Evolutionary conservation across 352 stramenopile species (phyloP).

Genomic region (Globisporangium perplexum): DNA sequence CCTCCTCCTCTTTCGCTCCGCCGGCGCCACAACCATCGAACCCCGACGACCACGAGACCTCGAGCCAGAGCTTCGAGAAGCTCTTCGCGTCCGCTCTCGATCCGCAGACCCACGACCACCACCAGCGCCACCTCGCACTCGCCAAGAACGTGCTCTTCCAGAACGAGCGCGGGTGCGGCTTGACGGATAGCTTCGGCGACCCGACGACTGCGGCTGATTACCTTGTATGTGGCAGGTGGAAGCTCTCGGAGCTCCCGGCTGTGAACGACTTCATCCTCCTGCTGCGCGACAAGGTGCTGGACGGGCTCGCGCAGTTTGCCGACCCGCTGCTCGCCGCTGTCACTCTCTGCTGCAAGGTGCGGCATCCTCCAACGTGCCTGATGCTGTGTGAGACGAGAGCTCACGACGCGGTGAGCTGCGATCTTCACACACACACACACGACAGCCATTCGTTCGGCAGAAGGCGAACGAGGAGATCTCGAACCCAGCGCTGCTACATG

Average conservation of each 20-base stretch:
- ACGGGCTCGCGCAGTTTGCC: constrained; percentile 36
- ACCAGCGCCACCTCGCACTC: constrained; percentile 65
- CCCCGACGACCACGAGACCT: constrained; percentile 10
- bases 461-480: constrained; percentile 80
- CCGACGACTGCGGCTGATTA: neutral
- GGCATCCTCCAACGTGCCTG: neutral
- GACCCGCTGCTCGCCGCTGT: constrained; percentile 36
- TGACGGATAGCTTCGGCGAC: neutral
- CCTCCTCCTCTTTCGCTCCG: neutral
- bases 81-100: constrained; percentile 55
- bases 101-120: constrained; percentile 56
- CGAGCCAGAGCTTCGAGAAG: constrained; percentile 53
- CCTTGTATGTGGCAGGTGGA: constrained; percentile 36
- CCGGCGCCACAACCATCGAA: neutral
- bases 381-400: neutral
- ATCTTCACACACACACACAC: neutral
- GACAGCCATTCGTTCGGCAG: constrained; percentile 58
- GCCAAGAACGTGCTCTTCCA: constrained; percentile 75
- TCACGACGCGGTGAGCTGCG: neutral
- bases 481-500: constrained; percentile 42
- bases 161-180: constrained; percentile 50
- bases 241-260: constrained; percentile 51
- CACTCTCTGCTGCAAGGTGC: constrained; percentile 38
- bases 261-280: constrained; percentile 55
- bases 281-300: constrained; percentile 46